Evolutionary conservation across 805 yeast species (phyloP).

Genomic region (Suhomyces canberraensis): DNA sequence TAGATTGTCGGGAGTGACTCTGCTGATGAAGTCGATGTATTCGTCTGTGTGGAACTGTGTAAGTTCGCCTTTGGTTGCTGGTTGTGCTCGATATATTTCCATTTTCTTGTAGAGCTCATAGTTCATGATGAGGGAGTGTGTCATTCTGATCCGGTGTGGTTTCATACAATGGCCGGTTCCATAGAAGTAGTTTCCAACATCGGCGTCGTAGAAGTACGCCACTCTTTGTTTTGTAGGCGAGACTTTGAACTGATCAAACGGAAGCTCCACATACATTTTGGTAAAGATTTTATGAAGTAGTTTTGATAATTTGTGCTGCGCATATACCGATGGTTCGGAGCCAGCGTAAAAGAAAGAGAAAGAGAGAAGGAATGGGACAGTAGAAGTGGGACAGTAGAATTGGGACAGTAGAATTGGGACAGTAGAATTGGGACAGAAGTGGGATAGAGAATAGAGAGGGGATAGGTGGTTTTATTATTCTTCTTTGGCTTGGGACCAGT

Average conservation of each 20-base stretch:
- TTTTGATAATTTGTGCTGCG: not conserved
- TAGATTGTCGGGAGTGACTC: constrained; percentile 90
- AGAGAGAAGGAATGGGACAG: no score
- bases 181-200: constrained; percentile 96
- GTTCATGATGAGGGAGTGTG: constrained; percentile 94
- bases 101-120: constrained; percentile 94
- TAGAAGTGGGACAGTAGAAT: not conserved
- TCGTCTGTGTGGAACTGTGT: constrained; percentile 98
- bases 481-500: no score
- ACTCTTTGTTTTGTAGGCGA: constrained; percentile 40
- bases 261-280: constrained; percentile 39
- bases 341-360: not conserved
- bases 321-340: not conserved
- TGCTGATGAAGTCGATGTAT: constrained; percentile 84
- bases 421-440: no score
- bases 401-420: not conserved
- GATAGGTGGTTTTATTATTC: no score
- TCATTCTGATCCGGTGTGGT: constrained; percentile 98
- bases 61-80: constrained; percentile 97
- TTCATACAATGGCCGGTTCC: constrained; percentile 99
- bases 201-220: constrained; percentile 55
- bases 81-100: constrained; percentile 96
- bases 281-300: not conserved
- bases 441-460: no score
- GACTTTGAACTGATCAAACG: constrained; percentile 44